Base-by-base conservation (phyloP, 768 basidiomycete species). In the Kwoniella dejecticola region DNA sequence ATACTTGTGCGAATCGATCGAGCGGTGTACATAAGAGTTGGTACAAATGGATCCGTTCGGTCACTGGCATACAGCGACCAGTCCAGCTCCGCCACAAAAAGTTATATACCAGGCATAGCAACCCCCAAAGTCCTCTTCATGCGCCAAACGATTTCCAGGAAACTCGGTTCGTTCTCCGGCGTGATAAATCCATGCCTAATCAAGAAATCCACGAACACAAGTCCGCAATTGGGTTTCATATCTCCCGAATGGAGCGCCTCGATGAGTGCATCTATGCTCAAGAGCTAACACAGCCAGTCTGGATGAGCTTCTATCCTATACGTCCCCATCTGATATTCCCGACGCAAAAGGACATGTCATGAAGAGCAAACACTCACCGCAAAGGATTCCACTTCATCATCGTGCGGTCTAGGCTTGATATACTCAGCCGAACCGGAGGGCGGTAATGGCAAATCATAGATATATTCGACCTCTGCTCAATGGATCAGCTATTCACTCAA, bases 381-480 rank as follows among this genome's bases (percentile, higher is more conserved):
- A 68, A 99, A 99, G 0, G 84, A 87, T 74, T 96, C 93, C 1
- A 96, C 96, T 75, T 99, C 96, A 24, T 91, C 93, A 67, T 99
- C 96, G 21, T 85, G 81, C 0, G 93, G 91, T 52, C 82, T 82
- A 6, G 90, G 91, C 47, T 82, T 81, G 64, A 88, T 85, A 17
- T 82, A 78, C 13, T 81, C 77, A 15, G 68, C 31, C 7, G 71
- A 72, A 21, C 58, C 57, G 24, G 57, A 49, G 4, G 80, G 64
- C 0, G 91, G 91, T 21, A 96, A 83, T 48, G 79, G 77, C 48
- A 97, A 81, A 69, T 97, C 91, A 71, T 92, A 98, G 23, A 88
- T 81, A 74, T 90, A 93, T 82, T 95, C 85, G 29, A 94, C 81
- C 80, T 95, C 91, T 2, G 89, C 21, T 12, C 38, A 19, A 33